phyloP scores from a whole-genome alignment of 495 filamentous ascomycete genomes.

The Annulohypoxylon bovei region DNA sequence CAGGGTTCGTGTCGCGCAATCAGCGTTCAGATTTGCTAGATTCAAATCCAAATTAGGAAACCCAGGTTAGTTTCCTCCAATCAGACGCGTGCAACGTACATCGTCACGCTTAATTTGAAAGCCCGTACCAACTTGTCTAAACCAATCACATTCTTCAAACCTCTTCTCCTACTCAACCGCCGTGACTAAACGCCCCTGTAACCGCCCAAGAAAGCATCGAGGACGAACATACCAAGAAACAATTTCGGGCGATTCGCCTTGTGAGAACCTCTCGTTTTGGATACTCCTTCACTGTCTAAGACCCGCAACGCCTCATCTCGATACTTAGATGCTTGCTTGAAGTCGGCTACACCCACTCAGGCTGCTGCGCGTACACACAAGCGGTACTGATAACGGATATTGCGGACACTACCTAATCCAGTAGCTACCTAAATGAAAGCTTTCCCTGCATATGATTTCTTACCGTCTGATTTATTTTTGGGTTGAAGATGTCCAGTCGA shows the following conservation, averaged over 20 bases:
- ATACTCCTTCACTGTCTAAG: slow-evolving; percentile 10
- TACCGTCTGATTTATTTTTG: slow-evolving; percentile 24
- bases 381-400: background rate
- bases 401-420: slow-evolving; percentile 1
- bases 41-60: slow-evolving; percentile 38
- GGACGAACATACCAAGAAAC: slow-evolving; percentile 6
- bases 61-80: slow-evolving; percentile 25
- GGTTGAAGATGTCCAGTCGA: slow-evolving; percentile 43
- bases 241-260: slow-evolving; percentile 44
- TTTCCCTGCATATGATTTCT: slow-evolving; percentile 23
- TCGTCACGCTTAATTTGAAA: slow-evolving; percentile 45
- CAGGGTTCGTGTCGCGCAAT: slow-evolving; percentile 22
- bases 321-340: background rate
- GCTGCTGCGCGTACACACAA: background rate
- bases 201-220: slow-evolving; percentile 31
- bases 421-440: slow-evolving; percentile 14
- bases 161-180: slow-evolving; percentile 35
- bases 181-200: slow-evolving; percentile 34
- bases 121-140: background rate
- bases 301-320: slow-evolving; percentile 38
- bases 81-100: slow-evolving; percentile 23
- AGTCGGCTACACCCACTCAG: slow-evolving; percentile 21
- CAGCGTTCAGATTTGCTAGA: slow-evolving; percentile 32
- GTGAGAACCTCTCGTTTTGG: slow-evolving; percentile 44
- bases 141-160: slow-evolving; percentile 32